A percentile compares a stretch with the other conserved stretches of the same genome.
phyloP scores from a whole-genome alignment of 169 alveolate genomes.

The Cryptosporidium sp. region DNA sequence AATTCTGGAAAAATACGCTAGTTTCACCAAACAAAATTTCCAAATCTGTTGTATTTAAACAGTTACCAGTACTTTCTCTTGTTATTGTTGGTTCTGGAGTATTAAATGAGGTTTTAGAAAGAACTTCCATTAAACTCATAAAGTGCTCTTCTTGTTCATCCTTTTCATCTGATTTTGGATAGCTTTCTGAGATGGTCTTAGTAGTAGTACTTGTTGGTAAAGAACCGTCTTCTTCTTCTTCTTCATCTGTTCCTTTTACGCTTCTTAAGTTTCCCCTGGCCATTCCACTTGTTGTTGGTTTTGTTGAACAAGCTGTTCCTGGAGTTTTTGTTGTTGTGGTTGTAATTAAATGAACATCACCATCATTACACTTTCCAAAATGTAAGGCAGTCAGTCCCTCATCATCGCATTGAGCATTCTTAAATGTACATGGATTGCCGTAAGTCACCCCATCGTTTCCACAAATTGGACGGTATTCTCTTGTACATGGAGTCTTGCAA shows the following conservation, averaged over 20 bases:
- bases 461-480: constrained; percentile 32
- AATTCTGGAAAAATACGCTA: background rate
- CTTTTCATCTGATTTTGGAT: background rate
- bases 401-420: constrained; percentile 45
- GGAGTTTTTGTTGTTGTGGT: constrained; percentile 7
- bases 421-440: constrained; percentile 19
- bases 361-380: constrained; percentile 7
- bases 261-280: background rate
- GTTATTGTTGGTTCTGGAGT: constrained; percentile 67
- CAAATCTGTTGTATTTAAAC: constrained; percentile 29
- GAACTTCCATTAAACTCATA: background rate
- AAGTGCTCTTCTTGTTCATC: background rate
- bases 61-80: constrained; percentile 27
- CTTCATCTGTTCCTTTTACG: background rate
- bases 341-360: background rate
- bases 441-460: constrained; percentile 29
- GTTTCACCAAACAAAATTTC: constrained; percentile 25
- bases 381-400: background rate
- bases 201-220: constrained; percentile 18
- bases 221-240: background rate
- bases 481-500: constrained; percentile 43
- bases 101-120: background rate
- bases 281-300: background rate
- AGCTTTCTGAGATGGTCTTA: constrained; percentile 5
- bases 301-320: constrained; percentile 21